Evolutionary conservation across 2,329 filamentous ascomycete species (phyloP).

Genomic region (Pseudogymnoascus sp.): DNA sequence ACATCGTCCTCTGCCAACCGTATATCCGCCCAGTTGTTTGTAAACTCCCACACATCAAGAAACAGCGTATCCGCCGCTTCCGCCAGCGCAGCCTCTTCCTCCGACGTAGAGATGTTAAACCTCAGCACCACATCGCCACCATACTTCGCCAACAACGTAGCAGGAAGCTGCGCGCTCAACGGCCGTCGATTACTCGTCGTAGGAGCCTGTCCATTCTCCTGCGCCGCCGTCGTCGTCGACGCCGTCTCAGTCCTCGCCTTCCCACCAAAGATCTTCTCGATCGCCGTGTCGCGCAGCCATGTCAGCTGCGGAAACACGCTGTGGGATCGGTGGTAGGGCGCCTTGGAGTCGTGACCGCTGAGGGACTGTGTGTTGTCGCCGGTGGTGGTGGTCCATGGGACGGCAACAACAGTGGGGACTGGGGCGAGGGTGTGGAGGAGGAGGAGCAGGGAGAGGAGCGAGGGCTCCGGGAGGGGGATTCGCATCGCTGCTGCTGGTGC

Average conservation of each 20-base stretch:
- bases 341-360: slow-evolving; percentile 14
- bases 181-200: slow-evolving; percentile 13
- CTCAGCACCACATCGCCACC: slow-evolving; percentile 78
- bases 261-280: slow-evolving; percentile 43
- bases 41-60: slow-evolving; percentile 85
- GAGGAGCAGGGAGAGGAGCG: background rate
- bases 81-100: slow-evolving; percentile 63
- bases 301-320: slow-evolving; percentile 40
- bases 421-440: background rate
- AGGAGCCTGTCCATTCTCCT: slow-evolving; percentile 19
- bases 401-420: slow-evolving; percentile 15
- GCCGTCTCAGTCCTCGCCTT: slow-evolving; percentile 19
- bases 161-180: slow-evolving; percentile 28
- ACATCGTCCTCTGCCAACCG: slow-evolving; percentile 68
- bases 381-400: slow-evolving; percentile 18
- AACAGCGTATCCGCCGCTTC: slow-evolving; percentile 66
- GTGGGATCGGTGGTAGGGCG: slow-evolving; percentile 15
- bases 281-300: slow-evolving; percentile 41
- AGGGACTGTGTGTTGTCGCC: slow-evolving; percentile 12
- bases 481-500: background rate
- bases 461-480: background rate
- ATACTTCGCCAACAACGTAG: slow-evolving; percentile 43
- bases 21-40: slow-evolving; percentile 74
- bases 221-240: slow-evolving; percentile 5
- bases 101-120: slow-evolving; percentile 64